Conservation (phyloP, 306 rosid species). For the Cicer bijugum region DNA sequence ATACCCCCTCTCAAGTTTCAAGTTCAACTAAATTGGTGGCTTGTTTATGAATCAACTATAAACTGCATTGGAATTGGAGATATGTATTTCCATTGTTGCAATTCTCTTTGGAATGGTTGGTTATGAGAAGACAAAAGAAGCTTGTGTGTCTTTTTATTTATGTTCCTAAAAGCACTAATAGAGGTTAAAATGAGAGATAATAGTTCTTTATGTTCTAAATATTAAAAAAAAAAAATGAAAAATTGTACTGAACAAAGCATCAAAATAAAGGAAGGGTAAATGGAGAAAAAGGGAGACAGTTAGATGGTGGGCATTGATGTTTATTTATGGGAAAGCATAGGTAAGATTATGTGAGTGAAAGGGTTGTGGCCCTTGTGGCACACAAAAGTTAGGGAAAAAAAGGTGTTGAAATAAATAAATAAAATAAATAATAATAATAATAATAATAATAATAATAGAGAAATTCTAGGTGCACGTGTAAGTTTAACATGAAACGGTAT, state of each 20-base stretch:
- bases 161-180: conserved; percentile 45
- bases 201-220: not conserved
- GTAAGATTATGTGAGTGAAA: conserved; percentile 50
- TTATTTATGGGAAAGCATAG: conserved; percentile 66
- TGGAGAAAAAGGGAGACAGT: conserved; percentile 37
- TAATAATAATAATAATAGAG: too few relatives aligned
- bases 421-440: not conserved
- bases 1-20: conserved; percentile 43
- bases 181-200: conserved; percentile 37
- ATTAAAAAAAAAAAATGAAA: not conserved
- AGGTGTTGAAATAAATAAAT: conserved; percentile 28
- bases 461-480: too few relatives aligned
- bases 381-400: conserved; percentile 51
- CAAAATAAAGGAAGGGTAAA: conserved; percentile 31
- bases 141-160: conserved; percentile 39
- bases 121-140: conserved; percentile 52
- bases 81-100: conserved; percentile 45
- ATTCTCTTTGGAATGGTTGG: conserved; percentile 46
- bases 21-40: conserved; percentile 45
- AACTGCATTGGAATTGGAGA: conserved; percentile 56
- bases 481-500: too few relatives aligned
- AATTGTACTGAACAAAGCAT: conserved; percentile 34
- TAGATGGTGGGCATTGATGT: conserved; percentile 57
- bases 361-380: conserved; percentile 37
- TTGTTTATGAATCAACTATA: conserved; percentile 37